These are phyloP conservation scores for Odontarrhena argentea DNA, from an alignment of 345 rosid genomes.

Conservation along the genomic window DNA sequence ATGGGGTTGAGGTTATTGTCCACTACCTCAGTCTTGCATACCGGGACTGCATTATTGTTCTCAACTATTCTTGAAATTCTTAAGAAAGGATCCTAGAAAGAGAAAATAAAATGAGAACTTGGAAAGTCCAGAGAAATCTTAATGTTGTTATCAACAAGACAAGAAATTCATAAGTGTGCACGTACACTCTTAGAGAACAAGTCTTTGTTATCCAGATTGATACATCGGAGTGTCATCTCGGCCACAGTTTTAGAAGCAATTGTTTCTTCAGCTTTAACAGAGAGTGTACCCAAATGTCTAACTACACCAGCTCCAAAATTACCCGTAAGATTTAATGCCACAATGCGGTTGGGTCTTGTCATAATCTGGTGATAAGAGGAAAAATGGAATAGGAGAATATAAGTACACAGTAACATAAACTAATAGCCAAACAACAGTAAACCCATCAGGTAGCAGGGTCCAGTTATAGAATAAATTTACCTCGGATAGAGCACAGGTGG, in stretches of 20 bases:
- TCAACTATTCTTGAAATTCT: slow-evolving; percentile 76
- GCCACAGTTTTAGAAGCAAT: slow-evolving; percentile 58
- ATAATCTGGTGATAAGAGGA: slow-evolving; percentile 56
- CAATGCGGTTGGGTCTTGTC: slow-evolving; percentile 52
- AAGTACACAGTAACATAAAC: slow-evolving; percentile 17
- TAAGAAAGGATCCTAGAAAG: slow-evolving; percentile 75
- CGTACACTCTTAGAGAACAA: slow-evolving; percentile 80
- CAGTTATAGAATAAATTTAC: slow-evolving; percentile 28
- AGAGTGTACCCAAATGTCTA: slow-evolving; percentile 60
- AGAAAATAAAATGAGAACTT: slow-evolving; percentile 6
- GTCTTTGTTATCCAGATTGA: slow-evolving; percentile 69
- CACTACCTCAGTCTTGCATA: slow-evolving; percentile 81
- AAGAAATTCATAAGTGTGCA: slow-evolving; percentile 2
- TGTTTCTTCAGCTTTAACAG: slow-evolving; percentile 74
- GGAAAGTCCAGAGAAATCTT: background rate
- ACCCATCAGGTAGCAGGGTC: background rate
- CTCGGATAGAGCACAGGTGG: slow-evolving; percentile 68
- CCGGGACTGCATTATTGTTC: slow-evolving; percentile 54
- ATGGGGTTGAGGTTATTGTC: slow-evolving; percentile 71
- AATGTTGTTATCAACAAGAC: slow-evolving; percentile 5
- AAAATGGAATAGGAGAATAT: background rate
- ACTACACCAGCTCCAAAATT: slow-evolving; percentile 42
- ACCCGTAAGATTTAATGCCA: slow-evolving; percentile 56
- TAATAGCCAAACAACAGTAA: slow-evolving; percentile 20
- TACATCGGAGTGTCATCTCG: slow-evolving; percentile 58